Percentiles rank a stretch among this genome's conserved stretches.
These are phyloP conservation scores for Trypanosoma theileri DNA, from an alignment of 208 protist genomes.

Conservation along the genomic window DNA sequence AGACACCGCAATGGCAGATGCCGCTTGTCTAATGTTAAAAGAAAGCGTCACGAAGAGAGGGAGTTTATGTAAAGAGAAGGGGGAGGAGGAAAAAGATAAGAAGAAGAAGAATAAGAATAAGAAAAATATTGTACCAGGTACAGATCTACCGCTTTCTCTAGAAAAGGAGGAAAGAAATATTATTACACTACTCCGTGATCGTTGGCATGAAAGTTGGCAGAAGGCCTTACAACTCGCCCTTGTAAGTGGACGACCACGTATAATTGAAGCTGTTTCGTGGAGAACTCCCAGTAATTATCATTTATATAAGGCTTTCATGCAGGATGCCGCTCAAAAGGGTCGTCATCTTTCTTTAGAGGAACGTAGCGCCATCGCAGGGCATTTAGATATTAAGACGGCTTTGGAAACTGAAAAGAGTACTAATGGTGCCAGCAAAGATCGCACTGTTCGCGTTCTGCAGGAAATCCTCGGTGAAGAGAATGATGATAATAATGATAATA, in stretches of 20 bases:
- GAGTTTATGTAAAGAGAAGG: not conserved
- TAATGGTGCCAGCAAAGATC: not conserved
- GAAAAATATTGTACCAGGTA: slow-evolving; percentile 22
- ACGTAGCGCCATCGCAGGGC: slow-evolving; percentile 35
- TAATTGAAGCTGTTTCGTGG: slow-evolving; percentile 38
- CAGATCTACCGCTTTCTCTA: slow-evolving; percentile 41
- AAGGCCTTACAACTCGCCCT: slow-evolving; percentile 55
- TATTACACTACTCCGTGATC: slow-evolving; percentile 41
- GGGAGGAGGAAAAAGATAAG: not conserved
- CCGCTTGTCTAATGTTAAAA: slow-evolving; percentile 27
- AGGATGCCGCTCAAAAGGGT: slow-evolving; percentile 1
- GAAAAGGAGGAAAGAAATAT: slow-evolving; percentile 30
- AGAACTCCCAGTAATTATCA: slow-evolving; percentile 34
- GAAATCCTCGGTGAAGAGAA: slow-evolving; percentile 26
- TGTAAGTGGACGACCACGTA: slow-evolving; percentile 32
- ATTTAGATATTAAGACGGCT: slow-evolving; percentile 20
- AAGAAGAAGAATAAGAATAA: not conserved
- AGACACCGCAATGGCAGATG: slow-evolving; percentile 21
- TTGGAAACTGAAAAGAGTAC: not conserved
- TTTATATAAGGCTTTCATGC: slow-evolving; percentile 36
- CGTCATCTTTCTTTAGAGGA: slow-evolving; percentile 33
- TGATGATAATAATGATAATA: not conserved
- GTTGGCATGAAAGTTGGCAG: slow-evolving; percentile 68
- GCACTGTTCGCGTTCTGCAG: slow-evolving; percentile 11
- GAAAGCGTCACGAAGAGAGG: not conserved